Evolutionary conservation across 352 stramenopile species (phyloP), one percentile per base, ranked within the genome.

Genomic region (Phytophthora idaei): DNA sequence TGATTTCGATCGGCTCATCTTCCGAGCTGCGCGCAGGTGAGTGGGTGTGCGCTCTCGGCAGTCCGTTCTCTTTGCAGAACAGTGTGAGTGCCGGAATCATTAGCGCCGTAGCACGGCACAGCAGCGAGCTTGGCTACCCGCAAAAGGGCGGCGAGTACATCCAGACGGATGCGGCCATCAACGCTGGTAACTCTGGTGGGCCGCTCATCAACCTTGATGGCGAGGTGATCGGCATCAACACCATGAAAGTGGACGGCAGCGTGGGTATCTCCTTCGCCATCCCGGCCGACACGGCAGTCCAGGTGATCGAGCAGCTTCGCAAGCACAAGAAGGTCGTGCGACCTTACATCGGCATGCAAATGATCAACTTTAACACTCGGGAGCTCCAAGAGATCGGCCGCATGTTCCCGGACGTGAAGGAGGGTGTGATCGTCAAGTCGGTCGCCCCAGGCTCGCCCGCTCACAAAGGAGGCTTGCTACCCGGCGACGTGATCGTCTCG

Each of bases 191-290:
- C 70, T 97, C 89, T 54, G 94, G 94, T 17, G 94, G 94, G 0
- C 94, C 94, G n/a, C 85, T 98, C 32, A 87, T 98, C 47, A 97
- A 98, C 64, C 61, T 98, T 39, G 90, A 97, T 60, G 94, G 94
- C 27, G 78, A 98, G 41, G 92, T 98, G 29, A 96, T 98, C 48
- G 94, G 94, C 36, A 98, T 98, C 70, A 98, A 98, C 75, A 96
- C 90, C 7, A 96, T 98, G 83, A 98, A 98, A 69, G 85, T 97
- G n/a, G 81, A 90, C 58, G 85, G 87, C 15, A 90, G 81, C 54
- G 90, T 90, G 28, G 93, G 93, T 10, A 97, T 98, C 47, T 93
- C 87, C 32, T 98, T 98, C 50, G 94, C 94, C 21, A 98, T 98
- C 37, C 94, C 94, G 28, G 96, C 97, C 12, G 93, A 98, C 70